Evolutionary conservation across 768 basidiomycete species (phyloP).

Genomic region (Cystofilobasidium bisporidii): DNA sequence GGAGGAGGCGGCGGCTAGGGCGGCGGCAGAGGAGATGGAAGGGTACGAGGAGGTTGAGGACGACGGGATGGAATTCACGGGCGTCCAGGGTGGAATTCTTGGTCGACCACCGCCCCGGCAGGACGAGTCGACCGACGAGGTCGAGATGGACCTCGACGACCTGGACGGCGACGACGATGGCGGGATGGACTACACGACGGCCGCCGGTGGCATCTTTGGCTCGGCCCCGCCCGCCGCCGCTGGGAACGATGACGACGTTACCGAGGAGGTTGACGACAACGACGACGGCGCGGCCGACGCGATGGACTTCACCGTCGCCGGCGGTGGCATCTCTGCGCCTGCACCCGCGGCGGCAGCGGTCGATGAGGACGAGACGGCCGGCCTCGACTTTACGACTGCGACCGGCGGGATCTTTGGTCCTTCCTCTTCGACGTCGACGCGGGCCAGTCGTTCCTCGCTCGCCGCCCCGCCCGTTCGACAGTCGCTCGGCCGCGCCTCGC

Average conservation of each 20-base stretch:
- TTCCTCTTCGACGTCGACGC: too few relatives aligned
- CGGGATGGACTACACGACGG: neutral
- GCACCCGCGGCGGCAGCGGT: conserved; percentile 16
- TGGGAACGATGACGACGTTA: neutral
- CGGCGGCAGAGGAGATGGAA: conserved; percentile 7
- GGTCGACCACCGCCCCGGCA: neutral
- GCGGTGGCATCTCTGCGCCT: neutral
- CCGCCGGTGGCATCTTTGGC: conserved; percentile 11
- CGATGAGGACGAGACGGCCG: neutral
- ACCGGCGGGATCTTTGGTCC: conserved; percentile 31
- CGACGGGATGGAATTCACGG: neutral
- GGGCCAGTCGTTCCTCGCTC: neutral
- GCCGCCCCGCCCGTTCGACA: neutral
- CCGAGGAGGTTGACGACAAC: neutral
- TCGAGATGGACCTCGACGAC: conserved; percentile 40
- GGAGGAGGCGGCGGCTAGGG: neutral
- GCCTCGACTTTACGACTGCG: conserved; percentile 30
- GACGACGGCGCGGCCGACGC: conserved; percentile 17
- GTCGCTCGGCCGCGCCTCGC: neutral
- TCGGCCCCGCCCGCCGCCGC: neutral
- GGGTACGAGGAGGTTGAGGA: conserved; percentile 13
- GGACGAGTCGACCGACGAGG: conserved; percentile 23
- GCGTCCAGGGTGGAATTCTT: conserved; percentile 6
- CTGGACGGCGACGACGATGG: too few relatives aligned
- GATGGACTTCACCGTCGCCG: conserved; percentile 33